These are phyloP conservation scores for Pilasporangium apinafurcum DNA, from an alignment of 352 stramenopile species.

Conservation along the genomic window DNA sequence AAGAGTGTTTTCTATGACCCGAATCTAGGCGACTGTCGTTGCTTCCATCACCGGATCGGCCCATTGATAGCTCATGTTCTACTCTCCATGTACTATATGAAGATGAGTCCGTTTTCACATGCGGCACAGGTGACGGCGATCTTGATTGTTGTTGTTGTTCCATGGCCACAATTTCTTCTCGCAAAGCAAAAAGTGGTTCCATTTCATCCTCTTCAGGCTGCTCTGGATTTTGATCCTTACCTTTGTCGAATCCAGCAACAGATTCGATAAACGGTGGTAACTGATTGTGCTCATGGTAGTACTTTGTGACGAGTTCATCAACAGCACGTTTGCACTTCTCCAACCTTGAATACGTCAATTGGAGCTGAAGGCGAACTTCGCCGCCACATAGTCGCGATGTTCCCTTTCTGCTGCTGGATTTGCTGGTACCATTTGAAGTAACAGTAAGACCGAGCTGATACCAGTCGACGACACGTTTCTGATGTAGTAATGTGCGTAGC, in stretches of 20 bases:
- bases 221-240: slow-evolving; percentile 13
- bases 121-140: no score
- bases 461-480: slow-evolving; percentile 58
- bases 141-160: no score
- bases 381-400: slow-evolving; percentile 28
- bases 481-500: slow-evolving; percentile 47
- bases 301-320: slow-evolving; percentile 55
- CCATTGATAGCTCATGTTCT: no score
- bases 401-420: slow-evolving; percentile 2
- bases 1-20: no score
- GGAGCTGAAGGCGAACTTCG: slow-evolving; percentile 45
- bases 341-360: slow-evolving; percentile 53
- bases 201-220: slow-evolving; percentile 23
- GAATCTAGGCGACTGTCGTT: no score
- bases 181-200: slow-evolving; percentile 4
- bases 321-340: slow-evolving; percentile 52
- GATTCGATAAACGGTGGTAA: slow-evolving; percentile 57
- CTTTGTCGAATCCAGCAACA: slow-evolving; percentile 5
- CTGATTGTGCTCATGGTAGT: slow-evolving; percentile 39
- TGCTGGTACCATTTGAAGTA: neutral
- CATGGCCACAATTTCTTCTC: slow-evolving; percentile 6
- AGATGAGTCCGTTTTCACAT: no score
- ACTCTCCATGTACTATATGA: no score
- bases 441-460: slow-evolving; percentile 37
- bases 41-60: no score